Evolutionary conservation across 495 filamentous ascomycete species (phyloP).

Genomic region (Penicillium cosmopolitanum): DNA sequence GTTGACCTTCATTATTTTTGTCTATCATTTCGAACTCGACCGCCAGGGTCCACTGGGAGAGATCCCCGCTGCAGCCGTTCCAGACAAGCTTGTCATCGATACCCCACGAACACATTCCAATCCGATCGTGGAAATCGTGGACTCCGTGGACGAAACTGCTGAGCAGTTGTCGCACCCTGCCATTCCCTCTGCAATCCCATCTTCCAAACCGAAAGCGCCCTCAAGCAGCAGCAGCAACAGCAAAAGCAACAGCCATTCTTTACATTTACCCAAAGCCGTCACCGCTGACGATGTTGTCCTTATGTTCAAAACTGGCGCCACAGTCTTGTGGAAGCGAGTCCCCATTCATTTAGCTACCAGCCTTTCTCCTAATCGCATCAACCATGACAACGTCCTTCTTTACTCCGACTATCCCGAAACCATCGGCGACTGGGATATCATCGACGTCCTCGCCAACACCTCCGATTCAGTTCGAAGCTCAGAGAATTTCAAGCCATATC

Average conservation of each 20-base stretch:
- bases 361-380: constrained; percentile 28
- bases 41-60: constrained; percentile 17
- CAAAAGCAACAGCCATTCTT: constrained; percentile 1
- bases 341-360: constrained; percentile 37
- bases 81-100: constrained; percentile 11
- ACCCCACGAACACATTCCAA: constrained; percentile 7
- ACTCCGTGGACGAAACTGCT: constrained; percentile 4
- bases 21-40: constrained; percentile 32
- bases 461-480: constrained; percentile 20
- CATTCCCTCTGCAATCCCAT: constrained; percentile 16
- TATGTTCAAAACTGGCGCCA: constrained; percentile 44
- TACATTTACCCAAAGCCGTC: constrained; percentile 23
- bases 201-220: constrained; percentile 37
- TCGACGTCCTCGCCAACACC: constrained; percentile 39
- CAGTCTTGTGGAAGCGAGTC: constrained; percentile 37
- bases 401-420: constrained; percentile 42
- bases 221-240: neutral
- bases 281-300: constrained; percentile 43
- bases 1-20: constrained; percentile 27
- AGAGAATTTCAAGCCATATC: constrained; percentile 24
- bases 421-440: constrained; percentile 37
- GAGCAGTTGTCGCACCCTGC: constrained; percentile 10
- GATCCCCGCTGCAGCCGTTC: constrained; percentile 9
- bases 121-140: constrained; percentile 1
- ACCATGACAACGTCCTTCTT: constrained; percentile 30